A percentile compares a stretch with the other conserved stretches of the same genome.
These are phyloP conservation scores for Claviceps capensis DNA, from an alignment of 2,329 filamentous ascomycete genomes.

Conservation along the genomic window DNA sequence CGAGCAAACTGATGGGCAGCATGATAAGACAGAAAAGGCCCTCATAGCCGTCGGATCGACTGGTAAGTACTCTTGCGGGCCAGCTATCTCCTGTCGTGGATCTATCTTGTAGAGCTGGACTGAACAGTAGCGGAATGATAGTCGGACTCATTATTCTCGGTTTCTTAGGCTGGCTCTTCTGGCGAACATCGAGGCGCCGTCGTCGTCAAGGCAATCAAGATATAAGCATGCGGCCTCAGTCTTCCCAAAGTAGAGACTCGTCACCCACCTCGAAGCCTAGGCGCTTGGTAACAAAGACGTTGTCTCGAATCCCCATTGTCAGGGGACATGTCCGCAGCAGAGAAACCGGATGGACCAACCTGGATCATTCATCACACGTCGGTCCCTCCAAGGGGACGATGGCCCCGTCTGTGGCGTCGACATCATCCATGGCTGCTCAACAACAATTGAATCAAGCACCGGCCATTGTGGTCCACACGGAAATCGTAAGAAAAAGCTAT, in stretches of 20 bases:
- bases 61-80: constrained; percentile 6
- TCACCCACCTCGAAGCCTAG: constrained; percentile 2
- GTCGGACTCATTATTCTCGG: constrained; percentile 31
- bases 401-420: background rate
- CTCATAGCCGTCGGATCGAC: constrained; percentile 10
- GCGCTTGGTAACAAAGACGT: constrained; percentile 7
- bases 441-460: background rate
- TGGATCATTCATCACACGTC: constrained; percentile 17
- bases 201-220: constrained; percentile 15
- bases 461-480: constrained; percentile 7
- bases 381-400: constrained; percentile 8
- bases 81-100: background rate
- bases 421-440: background rate
- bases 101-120: background rate
- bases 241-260: background rate
- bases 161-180: constrained; percentile 31
- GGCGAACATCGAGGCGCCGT: constrained; percentile 16
- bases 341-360: constrained; percentile 19
- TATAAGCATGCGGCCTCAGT: constrained; percentile 2
- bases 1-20: constrained; percentile 2
- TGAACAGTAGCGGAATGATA: constrained; percentile 2
- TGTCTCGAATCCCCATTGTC: constrained; percentile 21
- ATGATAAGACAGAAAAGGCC: constrained; percentile 8
- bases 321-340: constrained; percentile 16
- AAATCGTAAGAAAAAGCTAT: constrained; percentile 4